Base-by-base conservation (phyloP, 352 stramenopile species). In the Phytophthora pseudosyringae region DNA sequence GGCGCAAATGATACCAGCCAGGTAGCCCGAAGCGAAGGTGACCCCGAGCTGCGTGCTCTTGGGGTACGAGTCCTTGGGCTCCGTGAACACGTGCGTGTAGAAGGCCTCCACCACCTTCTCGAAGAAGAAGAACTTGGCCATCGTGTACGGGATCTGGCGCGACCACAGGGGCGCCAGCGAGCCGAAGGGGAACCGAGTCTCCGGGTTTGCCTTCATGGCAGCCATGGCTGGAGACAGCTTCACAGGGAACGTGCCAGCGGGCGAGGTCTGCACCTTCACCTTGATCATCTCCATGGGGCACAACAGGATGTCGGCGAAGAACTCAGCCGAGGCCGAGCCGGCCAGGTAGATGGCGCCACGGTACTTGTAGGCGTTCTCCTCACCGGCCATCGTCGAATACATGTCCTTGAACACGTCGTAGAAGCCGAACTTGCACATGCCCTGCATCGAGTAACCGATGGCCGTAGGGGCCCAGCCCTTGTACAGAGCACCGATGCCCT, bases 101-200 rank as follows among this genome's bases (percentile, higher is more conserved):
- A 95, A 95, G 25, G 69, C 81, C 72, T 94, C 87, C 11, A 95
- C 87, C 58, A 92, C 83, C 76, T 95, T 95, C 66, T 95, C 87
- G 61, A 98, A 98, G 74, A 99, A 98, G 64, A 98, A 98, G 75
- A 99, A 99, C 86, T 99, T 99, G 55, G 97, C 95, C 96, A 99
- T 99, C 55, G 98, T 99, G 95, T 99, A 99, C 62, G 98, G 98
- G 73, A 98, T 97, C 80, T 98, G 94, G 41, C 94, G 89, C 46
- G 87, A 95, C 87, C 87, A 95, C 63, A 95, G 75, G 9, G 94
- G 94, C 46, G 96, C 88, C 1, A 98, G 75, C 58, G 88, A 96
- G 55, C 93, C 93, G 73, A 97, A 98, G 11, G 91, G 91, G 78
- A 97, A 98, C 43, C 92, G 87, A 49, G 80, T 94, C 63, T 95